Evolutionary conservation across 2,329 filamentous ascomycete genomes (phyloP).

Genomic region (Aspergillus amoenus): DNA sequence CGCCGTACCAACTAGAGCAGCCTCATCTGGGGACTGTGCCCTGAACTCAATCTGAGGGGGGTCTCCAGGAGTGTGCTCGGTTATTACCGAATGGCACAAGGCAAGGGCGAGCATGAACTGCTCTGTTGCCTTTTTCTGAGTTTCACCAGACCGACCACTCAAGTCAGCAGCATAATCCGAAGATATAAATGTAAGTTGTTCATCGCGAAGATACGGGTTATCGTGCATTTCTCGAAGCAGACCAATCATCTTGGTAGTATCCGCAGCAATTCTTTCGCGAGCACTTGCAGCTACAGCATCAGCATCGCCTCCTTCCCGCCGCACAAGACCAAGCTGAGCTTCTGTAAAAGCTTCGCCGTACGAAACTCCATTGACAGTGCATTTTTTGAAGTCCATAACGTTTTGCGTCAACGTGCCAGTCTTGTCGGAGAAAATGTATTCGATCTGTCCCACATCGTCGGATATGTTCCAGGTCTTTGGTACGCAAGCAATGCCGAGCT

Average conservation of each 20-base stretch:
- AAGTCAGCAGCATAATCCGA: constrained; percentile 86
- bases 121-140: constrained; percentile 75
- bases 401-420: constrained; percentile 88
- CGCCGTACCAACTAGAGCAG: constrained; percentile 88
- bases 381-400: constrained; percentile 99
- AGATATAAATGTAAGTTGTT: constrained; percentile 87
- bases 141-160: constrained; percentile 69
- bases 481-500: constrained; percentile 89
- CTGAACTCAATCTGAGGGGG: constrained; percentile 91
- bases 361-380: constrained; percentile 89
- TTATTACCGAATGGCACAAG: constrained; percentile 95
- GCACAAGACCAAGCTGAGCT: constrained; percentile 93
- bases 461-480: constrained; percentile 99
- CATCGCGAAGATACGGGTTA: constrained; percentile 88
- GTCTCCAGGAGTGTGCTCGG: constrained; percentile 85
- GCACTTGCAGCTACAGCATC: constrained; percentile 75
- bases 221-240: constrained; percentile 74
- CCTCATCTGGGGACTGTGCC: constrained; percentile 95
- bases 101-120: constrained; percentile 94
- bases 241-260: constrained; percentile 69
- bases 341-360: constrained; percentile 99
- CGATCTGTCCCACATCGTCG: constrained; percentile 94
- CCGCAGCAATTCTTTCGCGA: constrained; percentile 73
- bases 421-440: constrained; percentile 98
- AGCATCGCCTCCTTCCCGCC: constrained; percentile 81